Evolutionary conservation across 352 stramenopile genomes (phyloP), one percentile per base, ranked within the genome.

Genomic region (Phytophthora sp.): DNA sequence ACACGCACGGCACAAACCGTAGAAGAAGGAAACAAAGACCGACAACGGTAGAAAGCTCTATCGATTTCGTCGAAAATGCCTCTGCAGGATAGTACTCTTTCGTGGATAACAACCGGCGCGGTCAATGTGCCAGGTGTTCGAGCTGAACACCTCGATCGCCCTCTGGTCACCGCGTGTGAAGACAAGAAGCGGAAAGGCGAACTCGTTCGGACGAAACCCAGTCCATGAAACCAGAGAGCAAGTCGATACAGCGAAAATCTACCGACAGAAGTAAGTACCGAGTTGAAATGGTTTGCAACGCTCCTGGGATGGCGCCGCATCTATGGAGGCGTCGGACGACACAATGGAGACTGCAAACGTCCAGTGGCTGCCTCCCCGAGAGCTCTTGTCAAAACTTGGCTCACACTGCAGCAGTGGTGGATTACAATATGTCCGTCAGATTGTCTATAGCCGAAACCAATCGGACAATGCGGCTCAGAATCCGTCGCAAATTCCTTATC

Each of bases 1-100:
- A 55, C 31, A 53, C 59, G 61, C 45, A 69, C 60, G 57, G 38
- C 45, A 0, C 21, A 64, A 69, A 69, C 45, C 26, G 23, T 69
- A 39, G 61, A 69, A 63, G 42, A 55, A 67, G 24, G 7, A 58
- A 55, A 31, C 34, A 13, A 43, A 54, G 50, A 43, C 34, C n/a
- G n/a, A 44, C 43, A 62, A 56, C n/a, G 50, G 50, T 23, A 46
- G 34, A 56, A 59, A 18, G 11, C 54, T 17, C 12, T 31, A 59
- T 58, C 27, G 27, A 49, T 62, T 51, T 34, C 39, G 20, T 28
- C 55, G 60, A 64, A 69, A 38, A 20, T 38, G 53, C 53, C 24
- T 44, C 21, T 32, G n/a, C 28, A 46, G 4, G 44, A 49, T 35
- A 61, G 46, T 66, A 53, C 48, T 31, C 37, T 54, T 61, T 38